Evolutionary conservation across 192 early-diverging fungal species (phyloP).

Genomic region (Mortierella hygrophila): DNA sequence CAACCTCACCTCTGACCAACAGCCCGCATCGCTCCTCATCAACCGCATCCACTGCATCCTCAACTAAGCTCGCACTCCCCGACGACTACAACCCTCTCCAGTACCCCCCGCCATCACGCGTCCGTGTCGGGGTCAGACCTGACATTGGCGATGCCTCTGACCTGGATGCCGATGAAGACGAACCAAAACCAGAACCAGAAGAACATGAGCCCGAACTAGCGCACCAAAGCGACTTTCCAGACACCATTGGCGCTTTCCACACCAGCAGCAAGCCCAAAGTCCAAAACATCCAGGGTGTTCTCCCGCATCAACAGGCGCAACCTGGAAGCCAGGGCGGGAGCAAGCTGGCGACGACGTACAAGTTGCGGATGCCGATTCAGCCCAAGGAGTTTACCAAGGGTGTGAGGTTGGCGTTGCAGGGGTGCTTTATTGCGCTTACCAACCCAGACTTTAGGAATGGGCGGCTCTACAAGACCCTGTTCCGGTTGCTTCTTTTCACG

Average conservation of each 20-base stretch:
- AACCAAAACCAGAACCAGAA: neutral
- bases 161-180: conserved; percentile 9
- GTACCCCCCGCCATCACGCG: conserved; percentile 50
- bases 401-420: conserved; percentile 56
- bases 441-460: conserved; percentile 63
- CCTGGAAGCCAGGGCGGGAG: neutral
- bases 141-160: conserved; percentile 32
- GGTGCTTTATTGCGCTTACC: conserved; percentile 56
- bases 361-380: conserved; percentile 43
- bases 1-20: conserved; percentile 12
- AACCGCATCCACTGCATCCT: conserved; percentile 18
- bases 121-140: conserved; percentile 32
- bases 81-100: conserved; percentile 55
- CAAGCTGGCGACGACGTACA: conserved; percentile 11
- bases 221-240: neutral
- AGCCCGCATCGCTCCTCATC: conserved; percentile 21
- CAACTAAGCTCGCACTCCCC: conserved; percentile 21
- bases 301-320: neutral
- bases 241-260: conserved; percentile 22
- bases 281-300: conserved; percentile 41
- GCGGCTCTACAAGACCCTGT: conserved; percentile 54
- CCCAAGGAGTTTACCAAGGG: conserved; percentile 57
- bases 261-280: neutral
- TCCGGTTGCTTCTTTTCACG: conserved; percentile 56
- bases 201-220: neutral